Base-by-base conservation (phyloP, 371 early-diverging fungal genomes). In the Blakeslea trispora region DNA sequence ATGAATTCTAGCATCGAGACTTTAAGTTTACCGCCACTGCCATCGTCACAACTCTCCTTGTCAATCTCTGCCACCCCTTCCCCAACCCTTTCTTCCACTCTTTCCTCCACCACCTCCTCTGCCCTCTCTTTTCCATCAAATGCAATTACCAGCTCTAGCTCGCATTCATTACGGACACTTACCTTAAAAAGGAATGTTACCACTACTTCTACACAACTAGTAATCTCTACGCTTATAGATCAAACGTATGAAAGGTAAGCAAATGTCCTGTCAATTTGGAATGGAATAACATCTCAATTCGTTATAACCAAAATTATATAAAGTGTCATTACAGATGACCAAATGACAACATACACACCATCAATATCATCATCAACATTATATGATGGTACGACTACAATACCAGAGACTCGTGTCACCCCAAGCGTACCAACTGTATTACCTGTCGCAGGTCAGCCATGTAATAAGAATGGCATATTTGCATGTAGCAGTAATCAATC, bases 401-500 rank as follows among this genome's bases (percentile, higher is more conserved):
- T 5, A 23, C 28, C 23, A 28, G 28, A 28, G 28, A 7, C 28
- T 28, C 44, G 32, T 31, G n/a, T 24, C 13, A 45, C 18, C 28
- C 22, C 28, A 9, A 11, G 28, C 32, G n/a, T 32, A 28, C 10
- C 47, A 17, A 28, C 32, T 31, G 34, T 19, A 18, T 31, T 53
- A 23, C 53, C 53, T 17, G 7, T 44, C 18, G 45, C 44, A 5
- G 50, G 50, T 7, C 39, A 43, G 13, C 13, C 21, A 21, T 59
- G 62, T 24, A 4, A 32, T 24, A 39, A 8, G 1, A 23, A 52
- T 3, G 57, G 52, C 3, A n/a, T 23, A 19, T 41, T 64, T 32
- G 22, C 14, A 24, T 64, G 64, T 32, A 42, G 42, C 34, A 55
- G 47, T 1, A 11, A 11, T 17, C n/a, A 42, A 18, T 40, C 50